phyloP scores from a whole-genome alignment of 1,284 basidiomycete genomes.

The Rhizoctonia solani region DNA sequence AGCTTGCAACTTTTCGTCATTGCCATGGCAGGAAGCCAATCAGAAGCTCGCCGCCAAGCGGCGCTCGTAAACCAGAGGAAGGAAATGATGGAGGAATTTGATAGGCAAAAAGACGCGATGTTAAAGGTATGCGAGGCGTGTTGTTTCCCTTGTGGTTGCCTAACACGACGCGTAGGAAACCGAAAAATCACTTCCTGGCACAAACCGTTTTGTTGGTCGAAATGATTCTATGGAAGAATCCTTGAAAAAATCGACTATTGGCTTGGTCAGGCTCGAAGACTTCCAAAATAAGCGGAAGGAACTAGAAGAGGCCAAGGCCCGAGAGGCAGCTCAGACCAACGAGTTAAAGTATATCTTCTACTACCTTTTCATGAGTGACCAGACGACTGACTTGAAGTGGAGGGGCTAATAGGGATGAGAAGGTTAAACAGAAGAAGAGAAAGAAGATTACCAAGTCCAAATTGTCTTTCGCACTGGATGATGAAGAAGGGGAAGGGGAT shows the following conservation, averaged over 20 bases:
- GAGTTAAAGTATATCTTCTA: conserved; percentile 76
- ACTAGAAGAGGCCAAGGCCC: conserved; percentile 88
- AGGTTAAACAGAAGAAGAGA: conserved; percentile 88
- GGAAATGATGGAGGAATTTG: conserved; percentile 84
- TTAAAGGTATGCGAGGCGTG: conserved; percentile 47
- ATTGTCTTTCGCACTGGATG: conserved; percentile 88
- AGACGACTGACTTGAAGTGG: conserved; percentile 50
- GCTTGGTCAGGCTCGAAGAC: conserved; percentile 90
- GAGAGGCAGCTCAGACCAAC: conserved; percentile 81
- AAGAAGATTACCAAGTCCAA: conserved; percentile 82
- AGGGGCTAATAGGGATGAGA: conserved; percentile 82
- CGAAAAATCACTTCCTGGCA: conserved; percentile 73
- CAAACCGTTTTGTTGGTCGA: conserved; percentile 90
- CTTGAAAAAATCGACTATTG: conserved; percentile 91
- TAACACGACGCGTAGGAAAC: conserved; percentile 39
- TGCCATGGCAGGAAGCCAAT: conserved; percentile 67
- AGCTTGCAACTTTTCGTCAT: neutral
- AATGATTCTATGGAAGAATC: conserved; percentile 94
- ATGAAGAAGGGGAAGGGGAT: conserved; percentile 54
- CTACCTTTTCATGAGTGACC: neutral
- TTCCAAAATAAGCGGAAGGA: conserved; percentile 88
- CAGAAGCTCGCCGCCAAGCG: conserved; percentile 77
- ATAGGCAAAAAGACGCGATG: conserved; percentile 85
- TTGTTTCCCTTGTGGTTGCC: neutral
- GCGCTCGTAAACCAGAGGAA: conserved; percentile 77